A percentile compares a stretch with the other conserved stretches of the same genome.
phyloP scores from a whole-genome alignment of 169 alveolate species.

The Cryptosporidium felis region DNA sequence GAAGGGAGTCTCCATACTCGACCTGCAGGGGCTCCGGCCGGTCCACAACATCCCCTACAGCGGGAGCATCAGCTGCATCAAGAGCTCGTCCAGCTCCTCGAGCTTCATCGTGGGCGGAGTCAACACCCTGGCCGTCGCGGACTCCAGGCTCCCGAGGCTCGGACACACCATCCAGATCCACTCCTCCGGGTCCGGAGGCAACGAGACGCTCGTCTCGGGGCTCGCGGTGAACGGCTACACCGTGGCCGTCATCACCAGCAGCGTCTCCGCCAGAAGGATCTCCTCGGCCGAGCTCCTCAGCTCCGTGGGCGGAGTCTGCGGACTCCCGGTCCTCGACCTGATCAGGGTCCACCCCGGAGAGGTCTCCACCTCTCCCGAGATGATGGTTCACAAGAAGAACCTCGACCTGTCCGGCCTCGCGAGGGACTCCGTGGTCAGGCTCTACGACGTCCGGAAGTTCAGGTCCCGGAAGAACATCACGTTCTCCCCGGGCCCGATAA shows the following conservation, averaged over 20 bases:
- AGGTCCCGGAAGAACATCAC: constrained; percentile 59
- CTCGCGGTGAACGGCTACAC: constrained; percentile 53
- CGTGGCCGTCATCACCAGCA: constrained; percentile 41
- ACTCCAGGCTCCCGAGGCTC: constrained; percentile 34
- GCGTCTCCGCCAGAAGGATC: constrained; percentile 16
- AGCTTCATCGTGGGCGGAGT: constrained; percentile 57
- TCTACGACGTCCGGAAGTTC: constrained; percentile 43
- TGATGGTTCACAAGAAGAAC: constrained; percentile 47
- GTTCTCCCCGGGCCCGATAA: constrained; percentile 59
- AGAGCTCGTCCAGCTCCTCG: constrained; percentile 16
- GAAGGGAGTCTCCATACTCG: constrained; percentile 64
- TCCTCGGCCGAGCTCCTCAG: constrained; percentile 11
- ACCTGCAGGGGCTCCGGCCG: constrained; percentile 34
- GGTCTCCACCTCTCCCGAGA: constrained; percentile 55
- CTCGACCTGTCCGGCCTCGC: constrained; percentile 28
- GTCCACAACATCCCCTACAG: constrained; percentile 43
- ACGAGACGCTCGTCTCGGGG: constrained; percentile 33
- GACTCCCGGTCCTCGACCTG: constrained; percentile 48
- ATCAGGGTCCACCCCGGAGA: constrained; percentile 60
- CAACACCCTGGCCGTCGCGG: constrained; percentile 58
- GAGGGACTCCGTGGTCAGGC: constrained; percentile 50
- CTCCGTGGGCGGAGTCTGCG: constrained; percentile 52
- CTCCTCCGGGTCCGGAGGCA: background rate
- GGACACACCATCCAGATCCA: constrained; percentile 48
- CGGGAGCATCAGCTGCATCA: constrained; percentile 38